phyloP scores from a whole-genome alignment of 768 basidiomycete genomes.

The Cantharellus cinnabarinus region DNA sequence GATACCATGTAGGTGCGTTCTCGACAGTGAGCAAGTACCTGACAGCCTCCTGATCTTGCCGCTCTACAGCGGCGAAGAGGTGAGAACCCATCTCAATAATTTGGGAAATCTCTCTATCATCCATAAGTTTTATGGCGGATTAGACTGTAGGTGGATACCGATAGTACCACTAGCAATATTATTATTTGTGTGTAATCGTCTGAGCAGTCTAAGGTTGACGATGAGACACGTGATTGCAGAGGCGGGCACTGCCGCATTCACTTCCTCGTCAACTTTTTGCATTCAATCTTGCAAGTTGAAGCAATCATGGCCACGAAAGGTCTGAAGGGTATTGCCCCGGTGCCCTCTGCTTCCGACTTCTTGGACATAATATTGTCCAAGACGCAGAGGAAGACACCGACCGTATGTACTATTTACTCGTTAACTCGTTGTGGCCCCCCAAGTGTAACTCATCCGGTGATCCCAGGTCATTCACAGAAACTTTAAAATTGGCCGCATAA shows the following conservation, averaged over 20 bases:
- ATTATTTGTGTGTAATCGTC: too few species aligned
- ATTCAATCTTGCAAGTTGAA: too few species aligned
- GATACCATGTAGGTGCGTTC: constrained; percentile 63
- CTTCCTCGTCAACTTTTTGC: too few species aligned
- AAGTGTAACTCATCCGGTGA: neutral
- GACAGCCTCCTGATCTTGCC: neutral
- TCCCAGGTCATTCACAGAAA: constrained; percentile 91
- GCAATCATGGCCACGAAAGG: constrained; percentile 56
- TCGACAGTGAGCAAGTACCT: neutral
- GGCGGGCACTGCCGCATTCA: too few species aligned
- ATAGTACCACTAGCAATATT: too few species aligned
- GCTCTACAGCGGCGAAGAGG: too few species aligned
- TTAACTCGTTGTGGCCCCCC: neutral
- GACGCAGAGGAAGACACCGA: constrained; percentile 95
- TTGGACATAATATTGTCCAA: constrained; percentile 83
- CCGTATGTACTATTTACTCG: constrained; percentile 28
- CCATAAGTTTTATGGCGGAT: neutral
- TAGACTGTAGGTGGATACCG: too few species aligned
- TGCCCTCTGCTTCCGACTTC: constrained; percentile 89
- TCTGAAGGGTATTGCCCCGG: constrained; percentile 94
- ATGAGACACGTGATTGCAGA: too few species aligned
- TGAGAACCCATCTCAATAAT: too few species aligned
- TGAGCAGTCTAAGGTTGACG: too few species aligned
- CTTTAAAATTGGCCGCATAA: constrained; percentile 97
- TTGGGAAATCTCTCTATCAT: neutral